Evolutionary conservation across 2,329 filamentous ascomycete species (phyloP), one percentile per base, ranked within the genome.

Genomic region (Talaromyces rugulosus): DNA sequence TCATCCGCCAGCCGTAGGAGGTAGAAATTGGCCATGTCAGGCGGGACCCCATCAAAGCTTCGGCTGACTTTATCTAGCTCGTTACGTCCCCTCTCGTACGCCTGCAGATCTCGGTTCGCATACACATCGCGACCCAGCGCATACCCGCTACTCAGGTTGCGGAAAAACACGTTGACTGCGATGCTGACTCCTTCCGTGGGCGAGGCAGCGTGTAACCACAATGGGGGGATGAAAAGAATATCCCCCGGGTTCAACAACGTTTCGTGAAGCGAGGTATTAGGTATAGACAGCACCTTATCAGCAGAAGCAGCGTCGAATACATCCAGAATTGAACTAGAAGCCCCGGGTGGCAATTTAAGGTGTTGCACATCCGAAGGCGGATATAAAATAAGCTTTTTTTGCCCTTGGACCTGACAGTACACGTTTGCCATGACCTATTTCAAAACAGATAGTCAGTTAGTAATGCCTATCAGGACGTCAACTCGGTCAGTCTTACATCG

Each of bases 161-260:
- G 86, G 77, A 96, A 96, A 79, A 96, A 96, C 31, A 94, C 84
- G 72, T 96, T 96, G n/a, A 96, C 87, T 0, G 91, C 91, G 7
- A 96, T 81, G 67, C 90, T 92, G 63, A 86, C 73, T 56, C 69
- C 66, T n/a, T 68, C 69, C 4, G 66, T 69, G 27, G 64, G 69
- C 59, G 69, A 68, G 30, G 72, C 88, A 0, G 91, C 89, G 74
- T 96, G 93, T 12, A 91, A 82, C 92, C 93, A 96, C 67, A 95
- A 82, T 0, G 91, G 86, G 0, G 92, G 92, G 33, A 96, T 82
- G 73, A 90, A 94, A 8, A 96, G 77, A 2, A 93, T 82, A 62
- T 96, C 92, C 1, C 92, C 91, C 0, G 89, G 85, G 0, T 80
- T 73, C 4, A 96, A 78, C 0, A 82, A 69, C 0, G 87, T 88